Percentiles rank a stretch among this genome's conserved stretches.
Conservation (phyloP, 768 basidiomycete genomes). For the Psilocybe azurescens region DNA sequence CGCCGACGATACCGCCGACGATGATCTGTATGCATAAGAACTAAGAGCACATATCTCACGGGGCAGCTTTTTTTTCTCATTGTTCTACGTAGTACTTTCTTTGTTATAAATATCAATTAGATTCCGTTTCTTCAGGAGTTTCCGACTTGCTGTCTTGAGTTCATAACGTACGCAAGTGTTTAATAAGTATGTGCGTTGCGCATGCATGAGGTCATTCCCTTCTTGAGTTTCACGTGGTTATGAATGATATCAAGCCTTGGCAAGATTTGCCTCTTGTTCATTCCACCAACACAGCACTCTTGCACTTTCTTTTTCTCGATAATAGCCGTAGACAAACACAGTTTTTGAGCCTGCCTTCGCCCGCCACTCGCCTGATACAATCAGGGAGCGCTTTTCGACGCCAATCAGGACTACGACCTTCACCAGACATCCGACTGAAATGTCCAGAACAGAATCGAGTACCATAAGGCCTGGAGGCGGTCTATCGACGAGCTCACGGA, state of each 20-base stretch:
- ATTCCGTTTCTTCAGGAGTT: neutral
- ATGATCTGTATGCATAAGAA: slow-evolving; percentile 85
- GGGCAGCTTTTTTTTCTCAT: slow-evolving; percentile 6
- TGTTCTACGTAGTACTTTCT: slow-evolving; percentile 9
- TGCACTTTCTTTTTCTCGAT: slow-evolving; percentile 5
- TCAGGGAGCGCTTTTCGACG: neutral
- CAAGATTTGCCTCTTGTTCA: slow-evolving; percentile 1
- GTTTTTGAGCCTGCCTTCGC: neutral
- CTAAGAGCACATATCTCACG: slow-evolving; percentile 1
- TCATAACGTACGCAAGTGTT: neutral
- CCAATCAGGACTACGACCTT: neutral
- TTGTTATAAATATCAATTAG: neutral
- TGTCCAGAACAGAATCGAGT: slow-evolving; percentile 20
- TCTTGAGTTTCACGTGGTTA: slow-evolving; percentile 18
- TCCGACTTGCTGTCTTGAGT: neutral
- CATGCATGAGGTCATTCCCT: neutral
- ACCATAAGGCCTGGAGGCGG: slow-evolving; percentile 10
- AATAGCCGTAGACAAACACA: neutral
- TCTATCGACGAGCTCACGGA: slow-evolving; percentile 32
- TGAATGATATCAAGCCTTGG: slow-evolving; percentile 21
- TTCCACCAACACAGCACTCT: neutral
- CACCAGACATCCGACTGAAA: neutral
- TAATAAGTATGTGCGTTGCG: neutral
- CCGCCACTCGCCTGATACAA: neutral
- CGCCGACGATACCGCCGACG: slow-evolving; percentile 85